Conservation (phyloP, 805 yeast species). For the Kuraishia capsulata region DNA sequence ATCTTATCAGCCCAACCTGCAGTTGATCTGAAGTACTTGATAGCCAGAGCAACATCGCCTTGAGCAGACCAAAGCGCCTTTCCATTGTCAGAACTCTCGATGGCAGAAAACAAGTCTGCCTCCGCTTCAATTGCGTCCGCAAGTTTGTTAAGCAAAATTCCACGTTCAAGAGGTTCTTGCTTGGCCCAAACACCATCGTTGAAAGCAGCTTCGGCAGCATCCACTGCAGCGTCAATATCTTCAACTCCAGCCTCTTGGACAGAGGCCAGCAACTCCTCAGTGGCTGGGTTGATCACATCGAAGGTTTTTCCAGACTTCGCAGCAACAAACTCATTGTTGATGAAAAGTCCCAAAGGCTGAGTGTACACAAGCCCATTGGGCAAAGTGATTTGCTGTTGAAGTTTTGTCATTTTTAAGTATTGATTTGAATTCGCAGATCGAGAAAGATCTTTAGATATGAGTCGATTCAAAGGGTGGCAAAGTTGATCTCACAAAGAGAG, state of each 20-base stretch:
- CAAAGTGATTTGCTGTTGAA: constrained; percentile 26
- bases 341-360: constrained; percentile 50
- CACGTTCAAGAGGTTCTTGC: constrained; percentile 61
- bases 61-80: constrained; percentile 64
- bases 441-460: too few relatives aligned
- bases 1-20: constrained; percentile 92
- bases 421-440: too few relatives aligned
- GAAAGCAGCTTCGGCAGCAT: constrained; percentile 77
- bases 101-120: constrained; percentile 61
- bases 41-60: constrained; percentile 67
- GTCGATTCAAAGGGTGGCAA: too few relatives aligned
- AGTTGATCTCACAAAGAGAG: too few relatives aligned
- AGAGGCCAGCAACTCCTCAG: constrained; percentile 60
- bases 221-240: constrained; percentile 80
- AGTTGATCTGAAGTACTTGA: constrained; percentile 67
- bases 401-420: too few relatives aligned
- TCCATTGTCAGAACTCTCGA: constrained; percentile 87
- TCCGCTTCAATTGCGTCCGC: constrained; percentile 73
- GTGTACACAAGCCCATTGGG: constrained; percentile 60
- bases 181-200: constrained; percentile 54
- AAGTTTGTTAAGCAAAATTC: constrained; percentile 52
- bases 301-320: constrained; percentile 52
- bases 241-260: constrained; percentile 69
- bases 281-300: constrained; percentile 56
- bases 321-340: constrained; percentile 51